Evolutionary conservation across 1,139 yeast genomes (phyloP), one percentile per base, ranked within the genome.

Genomic region (Zygosaccharomyces sapae): DNA sequence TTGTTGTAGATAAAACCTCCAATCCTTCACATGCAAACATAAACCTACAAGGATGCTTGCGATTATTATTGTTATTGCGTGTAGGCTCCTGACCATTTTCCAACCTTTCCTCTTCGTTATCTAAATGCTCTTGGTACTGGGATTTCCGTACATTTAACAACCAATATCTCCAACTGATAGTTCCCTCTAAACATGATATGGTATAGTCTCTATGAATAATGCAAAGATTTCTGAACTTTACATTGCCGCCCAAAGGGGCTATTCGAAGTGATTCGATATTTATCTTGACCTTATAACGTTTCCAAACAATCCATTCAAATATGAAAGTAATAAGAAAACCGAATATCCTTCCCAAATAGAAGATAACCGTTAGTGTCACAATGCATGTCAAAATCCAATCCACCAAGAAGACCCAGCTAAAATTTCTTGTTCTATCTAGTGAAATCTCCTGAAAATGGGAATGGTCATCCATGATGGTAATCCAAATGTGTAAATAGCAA

Each of bases 111-210:
- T 22, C 35, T 33, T 63, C 57, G 16, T 42, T 27, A 19, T 19
- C 24, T 39, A 36, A 20, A 25, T 41, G 39, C 25, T 47, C 44
- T 20, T 47, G 47, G 47, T 69, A 71, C 31, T 72, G 76, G 0
- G 82, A 72, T 33, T 71, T 59, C 55, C 85, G 71, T 3, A 81
- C 76, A 16, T 71, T 63, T 4, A 71, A 70, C 46, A 86, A 70
- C 97, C 97, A 92, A 64, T 88, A 92, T 51, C 95, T 67, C 97
- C 97, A 92, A 0, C 95, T 86, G 29, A 92, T 63, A 54, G 80
- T 79, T 3, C 90, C 82, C 53, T 83, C 82, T 19, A 86, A 74
- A 1, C 86, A 73, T 5, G 88, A 77, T 1, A 86, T 63, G 2
- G 95, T 80, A 53, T 80, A 80, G 66, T 90, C 85, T 41, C 80